Evolutionary conservation across 2,329 filamentous ascomycete species (phyloP).

Genomic region (Venturia pyrina): DNA sequence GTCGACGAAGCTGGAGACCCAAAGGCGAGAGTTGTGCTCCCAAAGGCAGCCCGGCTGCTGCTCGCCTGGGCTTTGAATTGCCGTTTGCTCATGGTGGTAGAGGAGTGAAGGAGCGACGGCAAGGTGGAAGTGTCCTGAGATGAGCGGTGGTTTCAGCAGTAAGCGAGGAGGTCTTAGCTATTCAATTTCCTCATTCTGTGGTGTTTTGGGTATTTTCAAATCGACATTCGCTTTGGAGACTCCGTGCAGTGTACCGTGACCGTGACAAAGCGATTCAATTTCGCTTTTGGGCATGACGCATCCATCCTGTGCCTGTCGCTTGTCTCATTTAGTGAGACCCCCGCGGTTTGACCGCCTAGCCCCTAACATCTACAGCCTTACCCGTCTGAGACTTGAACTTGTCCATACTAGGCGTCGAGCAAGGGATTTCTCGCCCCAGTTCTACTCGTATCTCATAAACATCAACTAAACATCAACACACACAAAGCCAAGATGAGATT

Average conservation of each 20-base stretch:
- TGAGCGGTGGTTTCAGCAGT: not conserved
- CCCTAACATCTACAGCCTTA: conserved; percentile 5
- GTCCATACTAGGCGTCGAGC: not conserved
- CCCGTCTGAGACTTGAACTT: not conserved
- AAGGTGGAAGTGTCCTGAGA: not conserved
- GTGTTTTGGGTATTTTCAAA: not conserved
- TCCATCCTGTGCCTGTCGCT: not conserved
- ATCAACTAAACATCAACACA: not conserved
- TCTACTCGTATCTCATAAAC: not conserved
- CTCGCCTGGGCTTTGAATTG: conserved; percentile 14
- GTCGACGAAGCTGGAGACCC: conserved; percentile 33
- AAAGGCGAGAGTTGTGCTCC: conserved; percentile 28
- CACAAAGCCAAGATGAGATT: conserved; percentile 62
- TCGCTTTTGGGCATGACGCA: not conserved
- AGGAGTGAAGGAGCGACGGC: not conserved
- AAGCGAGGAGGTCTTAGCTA: not conserved
- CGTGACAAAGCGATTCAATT: not conserved
- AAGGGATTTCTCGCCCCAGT: not conserved
- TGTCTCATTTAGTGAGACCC: not conserved
- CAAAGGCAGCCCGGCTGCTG: conserved; percentile 20
- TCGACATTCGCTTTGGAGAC: not conserved
- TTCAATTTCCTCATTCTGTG: not conserved
- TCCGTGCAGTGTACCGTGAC: not conserved
- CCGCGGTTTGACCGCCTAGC: not conserved
- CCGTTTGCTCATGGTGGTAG: conserved; percentile 13